Percentiles rank a stretch among this genome's conserved stretches.
Evolutionary conservation across 495 filamentous ascomycete species (phyloP).

Genomic region (Penicillium cosmopolitanum): DNA sequence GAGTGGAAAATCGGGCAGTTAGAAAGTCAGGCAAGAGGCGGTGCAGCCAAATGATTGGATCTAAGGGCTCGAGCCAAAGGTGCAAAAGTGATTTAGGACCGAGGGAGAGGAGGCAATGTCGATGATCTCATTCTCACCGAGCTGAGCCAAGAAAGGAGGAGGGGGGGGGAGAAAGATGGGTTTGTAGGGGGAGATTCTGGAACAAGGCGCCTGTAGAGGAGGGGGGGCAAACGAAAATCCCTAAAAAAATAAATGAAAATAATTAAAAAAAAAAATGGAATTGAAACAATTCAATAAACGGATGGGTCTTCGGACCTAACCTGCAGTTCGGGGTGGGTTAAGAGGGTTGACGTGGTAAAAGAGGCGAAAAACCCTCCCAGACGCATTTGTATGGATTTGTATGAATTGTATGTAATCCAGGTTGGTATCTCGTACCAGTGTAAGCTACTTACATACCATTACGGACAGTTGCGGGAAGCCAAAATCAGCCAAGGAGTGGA

Average conservation of each 20-base stretch:
- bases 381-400: conserved; percentile 4
- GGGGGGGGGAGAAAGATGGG: conserved; percentile 5
- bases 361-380: conserved; percentile 15
- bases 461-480: conserved; percentile 8
- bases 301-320: conserved; percentile 25
- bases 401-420: conserved; percentile 1
- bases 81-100: conserved; percentile 15
- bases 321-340: conserved; percentile 17
- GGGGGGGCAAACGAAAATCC: conserved; percentile 13
- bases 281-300: conserved; percentile 20
- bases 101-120: conserved; percentile 25
- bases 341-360: conserved; percentile 21
- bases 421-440: conserved; percentile 17
- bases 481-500: conserved; percentile 10
- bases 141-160: conserved; percentile 22
- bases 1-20: conserved; percentile 21
- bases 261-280: conserved; percentile 16
- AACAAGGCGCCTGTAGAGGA: conserved; percentile 12
- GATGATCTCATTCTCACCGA: conserved; percentile 32
- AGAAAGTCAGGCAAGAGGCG: conserved; percentile 22
- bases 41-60: conserved; percentile 26
- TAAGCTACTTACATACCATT: conserved; percentile 19
- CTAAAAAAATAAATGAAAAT: conserved; percentile 20
- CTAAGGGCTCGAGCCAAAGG: conserved; percentile 13
- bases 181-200: conserved; percentile 13